Base-by-base conservation (phyloP, 257 asterid genomes). In the Penstemon eatonii region DNA sequence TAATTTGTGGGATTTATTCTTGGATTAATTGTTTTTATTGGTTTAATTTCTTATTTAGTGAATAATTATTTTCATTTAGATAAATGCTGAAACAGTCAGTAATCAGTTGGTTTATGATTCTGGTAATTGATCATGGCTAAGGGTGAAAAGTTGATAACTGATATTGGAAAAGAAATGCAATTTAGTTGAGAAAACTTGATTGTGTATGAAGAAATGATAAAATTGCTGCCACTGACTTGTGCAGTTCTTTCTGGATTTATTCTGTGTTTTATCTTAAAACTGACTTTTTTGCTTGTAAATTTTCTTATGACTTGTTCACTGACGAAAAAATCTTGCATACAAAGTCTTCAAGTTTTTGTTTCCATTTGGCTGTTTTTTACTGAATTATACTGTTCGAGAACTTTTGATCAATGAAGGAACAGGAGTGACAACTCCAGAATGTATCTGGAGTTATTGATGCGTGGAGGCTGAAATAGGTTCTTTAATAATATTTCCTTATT, bases 401-500 rank as follows among this genome's bases (percentile, higher is more conserved):
- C 33, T 25, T 25, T 25, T 25, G 33, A 25, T 25, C 33, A 25
- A 25, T 25, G 33, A 25, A 25, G 33, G 33, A 25, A 25, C 33
- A 25, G 33, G 33, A 25, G 33, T 25, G 33, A 25, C 33, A 52
- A 57, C 58, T 53, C 63, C 36, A 54, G 66, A 67, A 57, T 37
- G 8, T 49, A 5, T 42, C 25, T 37, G 33, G 36, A 49, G 7
- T 69, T 11, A 59, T 68, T 19, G 57, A 49, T 63, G 53, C 67
- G 37, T 38, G 44, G 46, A 45, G 19, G 41, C 42, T 53, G 65
- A 62, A 3, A 3, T 38, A 38, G 7, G 44, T 63, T 66, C n/a
- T 11, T 57, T 52, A 62, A 61, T 38, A 64, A 43, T 43, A 59
- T 46, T 8, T 65, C 44, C 59, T 59, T 42, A 11, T 77, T 79